Percentiles rank a stretch among this genome's conserved stretches.
These are phyloP conservation scores for Chaetomium fimeti DNA, from an alignment of 495 filamentous ascomycete genomes.

Conservation along the genomic window DNA sequence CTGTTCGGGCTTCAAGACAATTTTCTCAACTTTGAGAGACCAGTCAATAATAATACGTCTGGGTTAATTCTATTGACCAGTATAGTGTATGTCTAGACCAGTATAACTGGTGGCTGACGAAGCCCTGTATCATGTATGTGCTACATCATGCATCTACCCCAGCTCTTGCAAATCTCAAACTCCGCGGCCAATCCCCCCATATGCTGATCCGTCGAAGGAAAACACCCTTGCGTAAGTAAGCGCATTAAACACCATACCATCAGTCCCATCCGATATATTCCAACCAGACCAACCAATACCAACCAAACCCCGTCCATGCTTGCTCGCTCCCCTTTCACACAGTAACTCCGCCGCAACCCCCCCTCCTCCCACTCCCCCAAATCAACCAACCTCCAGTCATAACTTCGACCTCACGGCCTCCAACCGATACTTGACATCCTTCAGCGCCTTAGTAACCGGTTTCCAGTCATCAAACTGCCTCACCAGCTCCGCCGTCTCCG, in stretches of 20 bases:
- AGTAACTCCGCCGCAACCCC: not conserved
- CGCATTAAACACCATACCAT: not conserved
- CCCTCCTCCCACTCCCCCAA: not conserved
- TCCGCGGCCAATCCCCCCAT: not conserved
- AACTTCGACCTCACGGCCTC: conserved; percentile 88
- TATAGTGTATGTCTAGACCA: not conserved
- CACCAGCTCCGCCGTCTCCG: conserved; percentile 76
- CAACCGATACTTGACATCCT: conserved; percentile 92
- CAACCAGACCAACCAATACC: not conserved
- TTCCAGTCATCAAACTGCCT: conserved; percentile 93
- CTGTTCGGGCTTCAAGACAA: not conserved
- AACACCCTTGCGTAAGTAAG: not conserved
- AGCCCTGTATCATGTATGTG: conserved; percentile 6
- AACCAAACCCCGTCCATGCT: not conserved
- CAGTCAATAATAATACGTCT: not conserved
- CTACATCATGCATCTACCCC: not conserved
- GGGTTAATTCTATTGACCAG: not conserved
- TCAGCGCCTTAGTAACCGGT: conserved; percentile 81
- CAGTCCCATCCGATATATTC: not conserved
- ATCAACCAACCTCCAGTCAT: conserved; percentile 32
- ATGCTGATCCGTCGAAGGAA: not conserved
- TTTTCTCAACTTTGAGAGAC: not conserved
- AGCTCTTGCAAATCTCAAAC: not conserved
- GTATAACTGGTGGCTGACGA: not conserved
- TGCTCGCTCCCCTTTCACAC: not conserved